Percentiles rank a stretch among this genome's conserved stretches.
These are phyloP conservation scores for Mycena sanguinolenta DNA, from an alignment of 768 basidiomycete species.

Conservation along the genomic window DNA sequence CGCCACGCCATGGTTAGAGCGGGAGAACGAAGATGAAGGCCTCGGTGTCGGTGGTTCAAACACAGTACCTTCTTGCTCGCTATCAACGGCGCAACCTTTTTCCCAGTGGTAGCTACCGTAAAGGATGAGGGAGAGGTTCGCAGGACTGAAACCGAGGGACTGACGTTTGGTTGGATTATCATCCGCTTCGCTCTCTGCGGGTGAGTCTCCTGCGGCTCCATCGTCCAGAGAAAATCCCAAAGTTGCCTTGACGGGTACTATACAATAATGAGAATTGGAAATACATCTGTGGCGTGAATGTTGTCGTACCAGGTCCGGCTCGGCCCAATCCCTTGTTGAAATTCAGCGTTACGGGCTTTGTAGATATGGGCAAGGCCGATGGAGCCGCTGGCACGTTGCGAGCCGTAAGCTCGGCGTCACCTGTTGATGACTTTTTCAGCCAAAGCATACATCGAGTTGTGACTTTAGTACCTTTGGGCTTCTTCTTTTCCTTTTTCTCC, in stretches of 20 bases:
- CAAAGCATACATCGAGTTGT: neutral
- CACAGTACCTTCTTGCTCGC: slow-evolving; percentile 84
- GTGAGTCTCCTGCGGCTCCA: slow-evolving; percentile 53
- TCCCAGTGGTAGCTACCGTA: slow-evolving; percentile 21
- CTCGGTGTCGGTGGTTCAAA: slow-evolving; percentile 1
- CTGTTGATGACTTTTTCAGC: slow-evolving; percentile 31
- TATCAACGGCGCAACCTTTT: slow-evolving; percentile 83
- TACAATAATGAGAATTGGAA: slow-evolving; percentile 19
- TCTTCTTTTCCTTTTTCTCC: slow-evolving; percentile 74
- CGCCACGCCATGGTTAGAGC: slow-evolving; percentile 6
- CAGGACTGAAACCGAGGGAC: neutral
- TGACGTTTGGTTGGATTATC: slow-evolving; percentile 53
- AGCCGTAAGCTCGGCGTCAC: slow-evolving; percentile 48
- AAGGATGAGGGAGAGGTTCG: neutral
- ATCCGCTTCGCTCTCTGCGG: slow-evolving; percentile 54
- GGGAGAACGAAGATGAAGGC: neutral
- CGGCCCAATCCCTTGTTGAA: slow-evolving; percentile 66
- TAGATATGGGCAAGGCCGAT: slow-evolving; percentile 78
- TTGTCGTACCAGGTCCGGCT: slow-evolving; percentile 29
- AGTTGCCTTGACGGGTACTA: slow-evolving; percentile 52
- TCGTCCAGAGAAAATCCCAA: slow-evolving; percentile 83
- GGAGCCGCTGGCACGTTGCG: slow-evolving; percentile 61
- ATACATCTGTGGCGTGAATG: neutral
- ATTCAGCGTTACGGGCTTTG: slow-evolving; percentile 85
- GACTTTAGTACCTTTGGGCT: slow-evolving; percentile 60